These are phyloP conservation scores for Plasmodium ovale DNA, from an alignment of 169 alveolate genomes.

Conservation along the genomic window DNA sequence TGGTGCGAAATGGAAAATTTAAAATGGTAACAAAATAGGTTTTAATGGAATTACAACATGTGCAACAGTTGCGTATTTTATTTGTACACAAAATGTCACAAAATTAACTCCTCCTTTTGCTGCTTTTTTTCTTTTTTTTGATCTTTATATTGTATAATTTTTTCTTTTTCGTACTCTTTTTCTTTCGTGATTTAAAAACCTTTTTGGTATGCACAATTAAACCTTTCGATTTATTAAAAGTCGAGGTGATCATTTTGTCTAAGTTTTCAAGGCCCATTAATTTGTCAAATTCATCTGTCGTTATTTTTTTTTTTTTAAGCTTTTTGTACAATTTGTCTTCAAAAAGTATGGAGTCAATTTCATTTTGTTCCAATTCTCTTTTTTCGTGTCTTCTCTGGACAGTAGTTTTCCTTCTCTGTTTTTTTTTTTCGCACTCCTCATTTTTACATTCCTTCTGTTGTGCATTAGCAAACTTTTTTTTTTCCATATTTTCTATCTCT, in stretches of 20 bases:
- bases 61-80: too few relatives aligned
- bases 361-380: slow-evolving; percentile 63
- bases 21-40: background rate
- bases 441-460: background rate
- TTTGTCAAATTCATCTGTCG: slow-evolving; percentile 51
- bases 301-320: slow-evolving; percentile 68
- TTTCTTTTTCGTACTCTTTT: slow-evolving; percentile 29
- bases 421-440: background rate
- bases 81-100: background rate
- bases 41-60: background rate
- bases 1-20: too few relatives aligned
- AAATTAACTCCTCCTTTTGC: slow-evolving; percentile 4
- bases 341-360: slow-evolving; percentile 52
- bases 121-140: slow-evolving; percentile 20
- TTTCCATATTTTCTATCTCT: background rate
- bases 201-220: background rate
- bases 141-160: slow-evolving; percentile 40
- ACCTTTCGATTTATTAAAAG: slow-evolving; percentile 5
- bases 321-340: slow-evolving; percentile 65
- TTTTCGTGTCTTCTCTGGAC: slow-evolving; percentile 70
- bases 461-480: background rate
- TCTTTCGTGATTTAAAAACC: background rate
- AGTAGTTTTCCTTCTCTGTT: slow-evolving; percentile 52
- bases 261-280: slow-evolving; percentile 29
- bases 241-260: slow-evolving; percentile 32